Evolutionary conservation across 257 asterid species (phyloP).

Genomic region (Lycium ferocissimum): DNA sequence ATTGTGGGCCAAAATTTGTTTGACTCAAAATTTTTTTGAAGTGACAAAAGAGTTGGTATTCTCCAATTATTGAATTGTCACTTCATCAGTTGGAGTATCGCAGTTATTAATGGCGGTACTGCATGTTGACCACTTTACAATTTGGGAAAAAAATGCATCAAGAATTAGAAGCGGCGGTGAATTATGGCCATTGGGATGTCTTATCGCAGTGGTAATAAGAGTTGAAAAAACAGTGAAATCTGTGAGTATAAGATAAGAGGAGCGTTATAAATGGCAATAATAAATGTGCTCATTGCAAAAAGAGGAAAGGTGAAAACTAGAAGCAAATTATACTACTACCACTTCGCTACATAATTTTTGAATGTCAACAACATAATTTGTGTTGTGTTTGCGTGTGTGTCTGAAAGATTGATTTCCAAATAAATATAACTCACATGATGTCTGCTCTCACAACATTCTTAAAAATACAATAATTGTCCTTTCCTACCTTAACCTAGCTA

Average conservation of each 20-base stretch:
- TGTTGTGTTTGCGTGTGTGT: slow-evolving; percentile 7
- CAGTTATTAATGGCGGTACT: background rate
- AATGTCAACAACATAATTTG: slow-evolving; percentile 7
- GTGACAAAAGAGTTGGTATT: too few relatives aligned
- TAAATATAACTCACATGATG: slow-evolving; percentile 55
- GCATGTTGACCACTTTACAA: background rate
- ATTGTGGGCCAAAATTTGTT: too few relatives aligned
- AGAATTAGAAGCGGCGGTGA: slow-evolving; percentile 16
- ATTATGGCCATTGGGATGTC: background rate
- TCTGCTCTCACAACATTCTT: background rate
- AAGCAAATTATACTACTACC: slow-evolving; percentile 19
- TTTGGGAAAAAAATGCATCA: background rate
- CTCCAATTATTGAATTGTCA: background rate
- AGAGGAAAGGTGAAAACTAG: slow-evolving; percentile 20
- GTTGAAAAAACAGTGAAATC: background rate
- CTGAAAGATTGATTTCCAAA: background rate
- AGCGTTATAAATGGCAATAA: background rate
- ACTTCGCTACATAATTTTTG: background rate
- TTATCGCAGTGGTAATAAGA: background rate
- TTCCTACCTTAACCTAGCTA: background rate
- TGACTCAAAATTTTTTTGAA: too few relatives aligned
- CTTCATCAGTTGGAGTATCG: background rate
- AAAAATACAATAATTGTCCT: background rate
- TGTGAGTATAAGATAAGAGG: background rate
- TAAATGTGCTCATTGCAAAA: slow-evolving; percentile 13